A percentile compares a stretch with the other conserved stretches of the same genome.
phyloP scores from a whole-genome alignment of 495 filamentous ascomycete genomes.

The Daldinia childiae region DNA sequence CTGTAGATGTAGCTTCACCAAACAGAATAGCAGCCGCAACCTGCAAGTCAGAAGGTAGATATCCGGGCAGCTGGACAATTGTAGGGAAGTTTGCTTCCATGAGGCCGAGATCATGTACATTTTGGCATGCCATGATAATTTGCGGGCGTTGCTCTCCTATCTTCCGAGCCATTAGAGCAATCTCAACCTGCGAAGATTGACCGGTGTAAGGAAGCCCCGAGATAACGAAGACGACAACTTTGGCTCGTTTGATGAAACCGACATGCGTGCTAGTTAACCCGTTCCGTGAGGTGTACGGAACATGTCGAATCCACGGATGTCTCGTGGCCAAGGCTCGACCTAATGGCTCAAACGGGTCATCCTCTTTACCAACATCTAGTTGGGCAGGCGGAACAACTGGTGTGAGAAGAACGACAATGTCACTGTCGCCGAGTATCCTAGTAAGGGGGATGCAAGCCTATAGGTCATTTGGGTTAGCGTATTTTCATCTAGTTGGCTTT shows the following conservation, averaged over 20 bases:
- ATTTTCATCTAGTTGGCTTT: neutral
- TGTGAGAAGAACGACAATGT: conserved; percentile 67
- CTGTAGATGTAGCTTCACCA: conserved; percentile 45
- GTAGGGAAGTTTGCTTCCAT: conserved; percentile 57
- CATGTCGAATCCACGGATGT: conserved; percentile 67
- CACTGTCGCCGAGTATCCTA: conserved; percentile 52
- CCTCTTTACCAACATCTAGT: conserved; percentile 40
- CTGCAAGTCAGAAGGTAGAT: conserved; percentile 61
- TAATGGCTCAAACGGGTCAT: conserved; percentile 69
- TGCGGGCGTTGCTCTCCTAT: conserved; percentile 61
- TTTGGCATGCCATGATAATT: conserved; percentile 60
- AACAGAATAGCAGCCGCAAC: conserved; percentile 65
- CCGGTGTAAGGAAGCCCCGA: conserved; percentile 51
- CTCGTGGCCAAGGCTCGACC: conserved; percentile 63
- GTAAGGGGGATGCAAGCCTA: conserved; percentile 55
- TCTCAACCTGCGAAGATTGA: conserved; percentile 53
- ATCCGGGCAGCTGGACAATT: conserved; percentile 58
- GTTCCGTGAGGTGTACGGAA: conserved; percentile 65
- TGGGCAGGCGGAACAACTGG: conserved; percentile 63
- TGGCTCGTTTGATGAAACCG: conserved; percentile 66
- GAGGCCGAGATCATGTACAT: conserved; percentile 47
- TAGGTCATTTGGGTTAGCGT: conserved; percentile 28
- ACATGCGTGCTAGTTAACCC: conserved; percentile 68
- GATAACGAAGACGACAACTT: conserved; percentile 64
- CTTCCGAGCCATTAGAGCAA: conserved; percentile 54